phyloP scores from a whole-genome alignment of 2,329 filamentous ascomycete species.

The Zasmidium cellare region DNA sequence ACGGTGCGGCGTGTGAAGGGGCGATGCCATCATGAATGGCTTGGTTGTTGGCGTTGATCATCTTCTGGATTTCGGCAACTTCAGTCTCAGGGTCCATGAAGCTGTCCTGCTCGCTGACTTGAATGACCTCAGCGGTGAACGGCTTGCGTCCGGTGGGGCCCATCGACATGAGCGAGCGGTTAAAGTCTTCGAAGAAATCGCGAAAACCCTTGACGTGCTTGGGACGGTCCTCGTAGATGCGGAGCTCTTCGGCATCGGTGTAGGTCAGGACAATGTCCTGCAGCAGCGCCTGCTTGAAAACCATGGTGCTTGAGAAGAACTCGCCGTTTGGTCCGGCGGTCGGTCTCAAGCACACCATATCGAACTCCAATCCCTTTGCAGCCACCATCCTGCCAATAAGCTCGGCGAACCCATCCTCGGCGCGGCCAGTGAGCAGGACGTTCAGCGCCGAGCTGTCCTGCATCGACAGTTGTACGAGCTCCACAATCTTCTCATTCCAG shows the following conservation, averaged over 20 bases:
- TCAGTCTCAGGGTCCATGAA: conserved; percentile 76
- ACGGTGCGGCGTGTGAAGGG: conserved; percentile 47
- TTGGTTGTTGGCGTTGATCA: conserved; percentile 85
- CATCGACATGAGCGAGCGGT: conserved; percentile 55
- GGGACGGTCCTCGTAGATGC: conserved; percentile 63
- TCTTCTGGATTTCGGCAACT: conserved; percentile 79
- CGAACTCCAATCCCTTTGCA: conserved; percentile 79
- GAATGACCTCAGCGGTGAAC: conserved; percentile 77
- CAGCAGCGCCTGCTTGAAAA: conserved; percentile 88
- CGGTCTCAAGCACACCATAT: conserved; percentile 86
- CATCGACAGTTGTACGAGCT: conserved; percentile 78
- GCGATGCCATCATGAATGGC: conserved; percentile 51
- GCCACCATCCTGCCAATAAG: conserved; percentile 78
- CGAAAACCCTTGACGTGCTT: conserved; percentile 77
- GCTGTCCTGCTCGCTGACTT: conserved; percentile 75
- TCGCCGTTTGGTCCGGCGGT: conserved; percentile 77
- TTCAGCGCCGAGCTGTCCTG: conserved; percentile 80
- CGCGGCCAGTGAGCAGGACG: conserved; percentile 83
- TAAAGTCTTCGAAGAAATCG: conserved; percentile 79
- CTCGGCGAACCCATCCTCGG: conserved; percentile 73
- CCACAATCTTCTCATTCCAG: conserved; percentile 89
- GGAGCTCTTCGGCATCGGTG: conserved; percentile 75
- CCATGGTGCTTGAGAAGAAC: conserved; percentile 78
- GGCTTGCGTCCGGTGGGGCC: conserved; percentile 51
- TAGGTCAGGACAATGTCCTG: conserved; percentile 84